phyloP scores from a whole-genome alignment of 345 rosid species.

The Eucalyptus brandiana region DNA sequence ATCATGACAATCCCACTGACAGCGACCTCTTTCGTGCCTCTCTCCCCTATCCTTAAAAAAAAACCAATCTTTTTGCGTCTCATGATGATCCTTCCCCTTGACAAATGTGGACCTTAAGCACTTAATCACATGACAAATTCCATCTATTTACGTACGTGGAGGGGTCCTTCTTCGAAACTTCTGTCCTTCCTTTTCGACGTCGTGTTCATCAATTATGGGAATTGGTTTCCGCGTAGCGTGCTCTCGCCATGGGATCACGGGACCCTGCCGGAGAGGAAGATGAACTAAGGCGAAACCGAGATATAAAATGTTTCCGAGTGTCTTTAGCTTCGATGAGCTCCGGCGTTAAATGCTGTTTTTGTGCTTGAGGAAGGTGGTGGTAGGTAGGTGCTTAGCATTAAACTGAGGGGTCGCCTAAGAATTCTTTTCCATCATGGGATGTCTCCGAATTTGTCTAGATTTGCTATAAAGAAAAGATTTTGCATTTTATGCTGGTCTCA shows the following conservation, averaged over 20 bases:
- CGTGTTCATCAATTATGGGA: neutral
- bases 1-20: neutral
- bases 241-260: neutral
- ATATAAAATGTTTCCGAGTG: neutral
- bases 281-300: neutral
- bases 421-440: neutral
- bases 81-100: neutral
- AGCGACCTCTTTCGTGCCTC: neutral
- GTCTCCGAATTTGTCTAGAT: neutral
- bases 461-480: neutral
- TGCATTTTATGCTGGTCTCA: neutral
- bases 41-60: neutral
- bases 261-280: neutral
- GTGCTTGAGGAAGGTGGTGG: neutral
- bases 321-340: neutral
- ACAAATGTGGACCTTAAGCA: neutral
- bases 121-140: neutral
- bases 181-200: neutral
- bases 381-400: neutral
- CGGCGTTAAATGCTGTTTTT: neutral
- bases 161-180: neutral
- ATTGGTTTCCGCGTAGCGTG: neutral
- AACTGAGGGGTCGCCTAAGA: neutral
- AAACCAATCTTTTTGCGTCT: neutral
- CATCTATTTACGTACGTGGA: neutral